A percentile compares a stretch with the other conserved stretches of the same genome.
Evolutionary conservation across 179 eudicot genomes (phyloP).

Genomic region (Amaranthus tricolor): DNA sequence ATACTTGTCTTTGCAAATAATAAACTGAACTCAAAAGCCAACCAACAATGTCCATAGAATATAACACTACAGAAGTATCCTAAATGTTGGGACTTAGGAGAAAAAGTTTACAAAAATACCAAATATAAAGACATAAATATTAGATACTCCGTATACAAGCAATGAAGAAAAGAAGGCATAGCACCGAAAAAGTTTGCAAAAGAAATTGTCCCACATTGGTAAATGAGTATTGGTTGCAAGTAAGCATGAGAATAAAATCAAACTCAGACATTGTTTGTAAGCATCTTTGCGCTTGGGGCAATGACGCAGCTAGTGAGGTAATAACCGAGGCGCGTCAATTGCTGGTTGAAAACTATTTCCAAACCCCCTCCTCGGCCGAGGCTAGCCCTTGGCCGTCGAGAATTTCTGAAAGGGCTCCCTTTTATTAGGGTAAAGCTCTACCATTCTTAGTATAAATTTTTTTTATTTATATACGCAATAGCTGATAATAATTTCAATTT

Average conservation of each 20-base stretch:
- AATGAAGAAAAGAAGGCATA: no score
- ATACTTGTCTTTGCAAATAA: no score
- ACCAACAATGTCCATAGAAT: no score
- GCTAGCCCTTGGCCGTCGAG: slow-evolving; percentile 28
- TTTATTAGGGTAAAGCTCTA: slow-evolving; percentile 19
- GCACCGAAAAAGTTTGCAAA: neutral
- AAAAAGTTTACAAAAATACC: no score
- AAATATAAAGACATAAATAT: no score
- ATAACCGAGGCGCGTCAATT: slow-evolving; percentile 38
- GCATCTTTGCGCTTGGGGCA: slow-evolving; percentile 39
- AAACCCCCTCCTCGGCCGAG: slow-evolving; percentile 38
- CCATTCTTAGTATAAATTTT: slow-evolving; percentile 9
- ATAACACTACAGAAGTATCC: no score
- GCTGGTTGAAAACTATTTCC: slow-evolving; percentile 40
- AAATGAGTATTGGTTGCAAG: neutral
- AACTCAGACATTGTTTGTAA: accelerated
- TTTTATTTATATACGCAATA: neutral
- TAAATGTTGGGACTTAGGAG: no score
- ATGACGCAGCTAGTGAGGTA: slow-evolving; percentile 41
- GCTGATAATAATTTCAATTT: no score
- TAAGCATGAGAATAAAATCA: neutral
- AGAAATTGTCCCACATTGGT: slow-evolving; percentile 21
- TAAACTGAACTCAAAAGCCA: no score
- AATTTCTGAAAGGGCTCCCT: slow-evolving; percentile 39
- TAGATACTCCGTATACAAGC: no score